A percentile compares a stretch with the other conserved stretches of the same genome.
Evolutionary conservation across 768 basidiomycete species (phyloP).

Genomic region (Russula dissimulans): DNA sequence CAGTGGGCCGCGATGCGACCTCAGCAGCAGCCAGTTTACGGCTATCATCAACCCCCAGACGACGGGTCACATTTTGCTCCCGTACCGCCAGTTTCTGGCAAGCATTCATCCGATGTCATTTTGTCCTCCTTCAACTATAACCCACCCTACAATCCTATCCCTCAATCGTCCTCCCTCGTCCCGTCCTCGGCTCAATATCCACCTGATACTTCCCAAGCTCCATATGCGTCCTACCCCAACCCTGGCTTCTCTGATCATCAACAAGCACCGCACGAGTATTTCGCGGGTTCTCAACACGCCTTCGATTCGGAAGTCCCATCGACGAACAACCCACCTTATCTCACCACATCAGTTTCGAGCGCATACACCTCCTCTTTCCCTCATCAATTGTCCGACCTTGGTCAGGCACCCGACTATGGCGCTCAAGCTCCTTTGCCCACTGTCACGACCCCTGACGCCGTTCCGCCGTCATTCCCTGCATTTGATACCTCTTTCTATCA

Average conservation of each 20-base stretch:
- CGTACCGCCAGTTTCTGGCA: neutral
- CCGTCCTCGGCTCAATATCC: slow-evolving; percentile 3
- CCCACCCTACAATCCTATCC: slow-evolving; percentile 3
- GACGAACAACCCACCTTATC: neutral
- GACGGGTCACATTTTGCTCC: neutral
- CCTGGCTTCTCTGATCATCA: slow-evolving; percentile 4
- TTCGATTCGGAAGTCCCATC: neutral
- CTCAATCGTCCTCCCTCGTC: slow-evolving; percentile 5
- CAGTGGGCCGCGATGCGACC: slow-evolving; percentile 1
- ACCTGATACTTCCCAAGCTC: neutral
- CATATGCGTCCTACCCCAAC: slow-evolving; percentile 1
- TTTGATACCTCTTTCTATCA: neutral
- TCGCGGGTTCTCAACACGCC: neutral
- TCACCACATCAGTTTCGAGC: neutral
- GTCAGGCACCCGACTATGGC: neutral
- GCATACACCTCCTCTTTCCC: neutral
- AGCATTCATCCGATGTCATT: neutral
- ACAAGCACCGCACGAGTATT: slow-evolving; percentile 1
- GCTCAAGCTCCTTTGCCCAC: neutral
- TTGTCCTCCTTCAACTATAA: slow-evolving; percentile 6
- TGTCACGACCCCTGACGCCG: neutral
- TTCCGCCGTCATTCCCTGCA: neutral
- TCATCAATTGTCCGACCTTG: neutral
- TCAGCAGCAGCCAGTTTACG: neutral
- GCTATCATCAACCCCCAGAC: neutral